Percentiles rank a stretch among this genome's conserved stretches.
These are phyloP conservation scores for Eremochloa ophiuroides DNA, from an alignment of 176 grass and related monocot genomes.

Conservation along the genomic window DNA sequence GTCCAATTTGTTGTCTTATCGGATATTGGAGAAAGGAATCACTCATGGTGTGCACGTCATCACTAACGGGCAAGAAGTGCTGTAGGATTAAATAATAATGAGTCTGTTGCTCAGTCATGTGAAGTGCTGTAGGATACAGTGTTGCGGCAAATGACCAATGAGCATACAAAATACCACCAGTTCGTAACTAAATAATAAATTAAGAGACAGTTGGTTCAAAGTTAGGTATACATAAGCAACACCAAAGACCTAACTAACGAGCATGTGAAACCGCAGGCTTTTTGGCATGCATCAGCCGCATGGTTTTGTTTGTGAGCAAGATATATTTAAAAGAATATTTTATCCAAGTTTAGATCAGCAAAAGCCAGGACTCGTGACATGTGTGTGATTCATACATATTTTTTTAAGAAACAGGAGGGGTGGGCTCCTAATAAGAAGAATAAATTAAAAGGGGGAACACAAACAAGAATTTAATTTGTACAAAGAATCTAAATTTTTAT, in stretches of 20 bases:
- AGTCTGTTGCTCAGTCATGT: not conserved
- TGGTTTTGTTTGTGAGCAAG: constrained; percentile 1
- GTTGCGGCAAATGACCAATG: not conserved
- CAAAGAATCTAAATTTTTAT: not conserved
- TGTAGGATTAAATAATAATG: not conserved
- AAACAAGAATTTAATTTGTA: not conserved
- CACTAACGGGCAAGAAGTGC: not conserved
- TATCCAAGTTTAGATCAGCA: not conserved
- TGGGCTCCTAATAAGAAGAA: not conserved
- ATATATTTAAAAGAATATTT: not conserved
- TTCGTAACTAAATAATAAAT: not conserved
- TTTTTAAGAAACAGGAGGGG: not conserved
- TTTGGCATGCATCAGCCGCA: constrained; percentile 12
- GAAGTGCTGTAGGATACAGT: not conserved
- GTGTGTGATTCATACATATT: not conserved
- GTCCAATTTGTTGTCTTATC: not conserved
- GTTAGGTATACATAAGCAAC: not conserved
- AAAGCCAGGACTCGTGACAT: not conserved
- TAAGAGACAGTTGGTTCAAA: not conserved
- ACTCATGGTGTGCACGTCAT: constrained; percentile 12
- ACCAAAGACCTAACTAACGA: not conserved
- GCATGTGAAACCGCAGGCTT: constrained; percentile 17
- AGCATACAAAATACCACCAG: not conserved
- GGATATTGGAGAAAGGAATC: constrained; percentile 5
- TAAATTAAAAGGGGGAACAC: not conserved